Conservation (phyloP, 305 asterid genomes). For the Petunia hybrid region DNA sequence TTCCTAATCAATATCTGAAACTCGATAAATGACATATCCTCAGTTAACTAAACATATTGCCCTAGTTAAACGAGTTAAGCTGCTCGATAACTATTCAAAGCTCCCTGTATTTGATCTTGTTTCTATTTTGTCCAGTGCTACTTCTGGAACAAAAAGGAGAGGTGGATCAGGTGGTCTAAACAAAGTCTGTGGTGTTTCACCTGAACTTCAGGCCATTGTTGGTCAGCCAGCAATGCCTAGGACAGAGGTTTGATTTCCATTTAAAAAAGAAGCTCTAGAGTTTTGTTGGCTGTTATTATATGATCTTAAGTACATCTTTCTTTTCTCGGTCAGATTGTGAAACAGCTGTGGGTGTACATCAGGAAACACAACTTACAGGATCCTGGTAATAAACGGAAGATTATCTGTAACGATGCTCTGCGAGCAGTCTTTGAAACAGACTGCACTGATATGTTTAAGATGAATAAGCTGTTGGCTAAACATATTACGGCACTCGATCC, state of each 20-base stretch:
- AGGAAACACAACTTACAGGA: conserved; percentile 80
- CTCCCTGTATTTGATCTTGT: background rate
- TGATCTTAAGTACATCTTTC: conserved; percentile 14
- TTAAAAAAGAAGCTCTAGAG: conserved; percentile 16
- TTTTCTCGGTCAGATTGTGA: conserved; percentile 55
- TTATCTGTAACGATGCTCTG: conserved; percentile 68
- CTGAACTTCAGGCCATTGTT: conserved; percentile 78
- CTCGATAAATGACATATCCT: background rate
- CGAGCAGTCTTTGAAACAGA: conserved; percentile 68
- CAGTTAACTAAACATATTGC: background rate
- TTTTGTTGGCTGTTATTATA: background rate
- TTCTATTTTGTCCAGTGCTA: conserved; percentile 33
- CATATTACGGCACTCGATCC: conserved; percentile 70
- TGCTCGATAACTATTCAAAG: background rate
- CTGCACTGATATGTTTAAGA: conserved; percentile 82
- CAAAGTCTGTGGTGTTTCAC: conserved; percentile 87
- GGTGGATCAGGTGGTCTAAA: conserved; percentile 88
- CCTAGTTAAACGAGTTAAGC: background rate
- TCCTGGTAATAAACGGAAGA: conserved; percentile 73
- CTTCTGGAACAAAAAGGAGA: conserved; percentile 75
- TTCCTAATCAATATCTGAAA: background rate
- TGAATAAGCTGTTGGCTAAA: conserved; percentile 81
- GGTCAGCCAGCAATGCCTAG: conserved; percentile 82
- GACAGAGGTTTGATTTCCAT: conserved; percentile 65
- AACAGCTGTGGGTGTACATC: conserved; percentile 75